Evolutionary conservation across 257 asterid genomes (phyloP), one percentile per base, ranked within the genome.

Genomic region (Asclepias syriaca): DNA sequence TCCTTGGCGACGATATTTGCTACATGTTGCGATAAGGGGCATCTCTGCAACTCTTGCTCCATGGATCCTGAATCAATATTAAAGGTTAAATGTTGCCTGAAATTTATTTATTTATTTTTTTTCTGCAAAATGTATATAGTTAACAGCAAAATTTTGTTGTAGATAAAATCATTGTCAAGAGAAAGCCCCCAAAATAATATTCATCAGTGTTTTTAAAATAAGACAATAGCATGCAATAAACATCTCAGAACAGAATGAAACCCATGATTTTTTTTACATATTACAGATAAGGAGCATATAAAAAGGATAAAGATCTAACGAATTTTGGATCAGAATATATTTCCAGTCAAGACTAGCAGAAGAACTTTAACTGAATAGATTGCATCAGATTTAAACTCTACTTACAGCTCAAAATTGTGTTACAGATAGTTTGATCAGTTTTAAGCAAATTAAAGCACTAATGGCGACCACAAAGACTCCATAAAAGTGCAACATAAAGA

Each of bases 11-110:
- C 97, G 98, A 77, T 87, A 77, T 78, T 85, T 88, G 79, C 92
- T 90, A 82, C 99, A 95, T 53, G 99, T 95, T 74, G 98, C 99
- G 69, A 95, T 81, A 60, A 95, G 86, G 70, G 99, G 99, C 92
- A 95, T 76, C 85, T 95, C 99, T 49, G 99, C 99, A 68, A 95
- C 96, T 74, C 81, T 80, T 72, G 83, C 89, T 67, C 99, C 96
- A 29, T 95, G 99, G 79, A 95, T 84, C 86, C 99, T 92, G 80
- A 78, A 83, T 83, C 10, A 64, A 57, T 58, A 49, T 75, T 60
- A 64, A 81, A 74, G 22, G 63, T 61, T 60, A 24, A 61, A 40
- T 40, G 3, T 29, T 56, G 14, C 15, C 4, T 2, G 16, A 6
- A n/a, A 65, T 27, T 57, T 54, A 8, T 24, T 24, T n/a, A n/a